A percentile compares a stretch with the other conserved stretches of the same genome.
Evolutionary conservation across 2,329 filamentous ascomycete species (phyloP).

Genomic region (Aspergillus novoparasiticus): DNA sequence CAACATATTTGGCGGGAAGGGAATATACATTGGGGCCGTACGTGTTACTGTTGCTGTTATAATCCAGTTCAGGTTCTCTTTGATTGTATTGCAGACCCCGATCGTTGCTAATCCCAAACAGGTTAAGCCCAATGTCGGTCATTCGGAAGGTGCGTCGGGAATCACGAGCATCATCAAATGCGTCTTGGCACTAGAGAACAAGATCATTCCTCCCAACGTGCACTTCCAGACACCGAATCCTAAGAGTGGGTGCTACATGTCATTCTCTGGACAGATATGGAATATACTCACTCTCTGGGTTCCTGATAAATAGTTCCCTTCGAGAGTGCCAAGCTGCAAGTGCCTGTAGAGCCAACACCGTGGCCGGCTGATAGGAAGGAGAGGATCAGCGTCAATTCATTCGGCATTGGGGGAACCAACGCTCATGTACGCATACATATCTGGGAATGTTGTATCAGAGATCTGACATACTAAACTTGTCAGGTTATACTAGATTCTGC

Average conservation of each 20-base stretch:
- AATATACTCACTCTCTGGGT: constrained; percentile 1
- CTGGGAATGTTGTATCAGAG: no score
- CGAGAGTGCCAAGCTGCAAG: constrained; percentile 16
- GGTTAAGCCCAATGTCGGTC: constrained; percentile 34
- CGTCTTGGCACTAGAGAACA: constrained; percentile 26
- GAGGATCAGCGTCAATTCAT: constrained; percentile 36
- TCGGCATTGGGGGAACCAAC: constrained; percentile 34
- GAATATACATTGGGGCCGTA: constrained; percentile 24
- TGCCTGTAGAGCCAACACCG: constrained; percentile 19
- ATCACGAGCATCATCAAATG: constrained; percentile 31
- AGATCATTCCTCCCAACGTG: constrained; percentile 29
- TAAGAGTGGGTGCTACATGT: constrained; percentile 12
- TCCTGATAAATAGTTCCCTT: constrained; percentile 17
- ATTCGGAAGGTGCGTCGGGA: constrained; percentile 30
- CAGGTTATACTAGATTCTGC: constrained; percentile 19
- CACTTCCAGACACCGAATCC: constrained; percentile 34
- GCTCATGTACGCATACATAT: constrained; percentile 19
- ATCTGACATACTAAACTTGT: background rate
- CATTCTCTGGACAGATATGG: background rate
- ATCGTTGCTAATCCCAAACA: constrained; percentile 3
- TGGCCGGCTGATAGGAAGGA: constrained; percentile 29
- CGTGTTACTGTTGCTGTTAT: background rate
- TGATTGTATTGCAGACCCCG: background rate
- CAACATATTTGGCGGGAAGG: constrained; percentile 15
- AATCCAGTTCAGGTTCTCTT: no score